Evolutionary conservation across 148 eudicot genomes (phyloP), one percentile per base, ranked within the genome.

Genomic region (Vaccinium myrtillus): DNA sequence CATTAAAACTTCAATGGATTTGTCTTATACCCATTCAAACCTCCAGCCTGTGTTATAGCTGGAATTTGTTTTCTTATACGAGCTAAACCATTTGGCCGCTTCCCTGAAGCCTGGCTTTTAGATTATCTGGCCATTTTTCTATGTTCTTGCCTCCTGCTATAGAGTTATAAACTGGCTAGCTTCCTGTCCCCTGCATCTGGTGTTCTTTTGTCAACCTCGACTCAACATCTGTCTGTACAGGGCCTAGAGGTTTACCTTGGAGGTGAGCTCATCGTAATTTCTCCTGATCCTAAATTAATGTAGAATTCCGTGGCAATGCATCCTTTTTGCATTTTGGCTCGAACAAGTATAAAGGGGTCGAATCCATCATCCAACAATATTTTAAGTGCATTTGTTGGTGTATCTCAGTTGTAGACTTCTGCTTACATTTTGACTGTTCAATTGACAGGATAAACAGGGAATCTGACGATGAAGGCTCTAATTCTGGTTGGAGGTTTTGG

Each of bases 401-500:
- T 69, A 32, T 49, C 15, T 75, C 27, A 78, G 69, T n/a, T 77
- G 59, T 69, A 50, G 27, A 21, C 19, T 48, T 36, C 21, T 82
- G 30, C 59, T n/a, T 69, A 16, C 8, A 78, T 61, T 81, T 75
- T 90, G 78, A 81, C 51, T 75, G 77, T 81, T 59, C 81, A n/a
- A 43, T 84, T 32, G 69, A 51, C 75, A 79, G 79, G 84, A 25
- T 56, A 58, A 76, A 58, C 82, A 84, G 86, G 85, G 58, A 15
- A n/a, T 51, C 81, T 82, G 67, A 90, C 86, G 82, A 97, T 97
- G 99, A 97, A 97, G 95, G 99, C 99, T 36, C 90, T 97, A 73
- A 97, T 97, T 88, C 99, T 97, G 80, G 99, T 95, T 87, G 99
- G 99, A 86, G 99, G 99, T 0, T 97, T 94, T 77, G 99, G 99